These are phyloP conservation scores for Crotalaria pallida DNA, from an alignment of 306 rosid genomes.

Conservation along the genomic window DNA sequence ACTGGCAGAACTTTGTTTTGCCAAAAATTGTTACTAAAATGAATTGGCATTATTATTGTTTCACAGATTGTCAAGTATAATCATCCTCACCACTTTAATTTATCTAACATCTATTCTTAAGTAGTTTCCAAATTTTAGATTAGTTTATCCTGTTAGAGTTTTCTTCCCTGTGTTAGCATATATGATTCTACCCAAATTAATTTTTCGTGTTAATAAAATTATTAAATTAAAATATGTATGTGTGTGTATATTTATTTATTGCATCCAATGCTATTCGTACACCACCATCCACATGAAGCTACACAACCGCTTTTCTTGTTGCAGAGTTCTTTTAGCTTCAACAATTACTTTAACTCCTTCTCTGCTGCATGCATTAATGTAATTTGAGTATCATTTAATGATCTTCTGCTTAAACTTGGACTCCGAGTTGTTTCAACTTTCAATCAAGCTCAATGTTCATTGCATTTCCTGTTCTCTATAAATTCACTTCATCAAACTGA, in stretches of 20 bases:
- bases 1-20: too few relatives aligned
- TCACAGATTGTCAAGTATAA: too few relatives aligned
- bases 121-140: too few relatives aligned
- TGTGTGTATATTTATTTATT: too few relatives aligned
- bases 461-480: background rate
- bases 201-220: background rate
- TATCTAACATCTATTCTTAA: too few relatives aligned
- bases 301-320: constrained; percentile 37
- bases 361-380: constrained; percentile 1
- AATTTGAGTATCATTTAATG: constrained; percentile 20
- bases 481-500: background rate
- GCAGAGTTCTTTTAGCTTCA: background rate
- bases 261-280: background rate
- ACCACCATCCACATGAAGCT: background rate
- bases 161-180: too few relatives aligned
- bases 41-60: too few relatives aligned
- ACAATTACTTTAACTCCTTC: background rate
- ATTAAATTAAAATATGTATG: too few relatives aligned
- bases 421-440: background rate
- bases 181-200: too few relatives aligned
- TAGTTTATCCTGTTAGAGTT: too few relatives aligned
- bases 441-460: background rate
- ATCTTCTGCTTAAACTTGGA: background rate
- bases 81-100: too few relatives aligned
- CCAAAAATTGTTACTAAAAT: too few relatives aligned